Conservation (phyloP, 1,284 basidiomycete genomes). For the Xerocomus cyaneibrunnescens region DNA sequence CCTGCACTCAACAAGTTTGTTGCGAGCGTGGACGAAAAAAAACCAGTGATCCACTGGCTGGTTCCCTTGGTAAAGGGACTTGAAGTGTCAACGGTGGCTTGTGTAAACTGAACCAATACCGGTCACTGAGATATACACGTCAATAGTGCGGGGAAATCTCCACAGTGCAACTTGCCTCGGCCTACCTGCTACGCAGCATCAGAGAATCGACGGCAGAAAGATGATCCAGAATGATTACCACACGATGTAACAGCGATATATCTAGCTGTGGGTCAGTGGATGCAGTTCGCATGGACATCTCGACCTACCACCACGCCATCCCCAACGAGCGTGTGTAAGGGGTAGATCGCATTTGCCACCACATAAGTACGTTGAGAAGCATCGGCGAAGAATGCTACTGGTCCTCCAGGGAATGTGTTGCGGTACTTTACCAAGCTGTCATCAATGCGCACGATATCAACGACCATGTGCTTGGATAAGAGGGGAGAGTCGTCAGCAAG, state of each 20-base stretch:
- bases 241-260: slow-evolving; percentile 16
- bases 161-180: not conserved
- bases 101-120: slow-evolving; percentile 13
- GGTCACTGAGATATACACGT: slow-evolving; percentile 1
- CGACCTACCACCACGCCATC: slow-evolving; percentile 6
- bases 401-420: too few relatives aligned
- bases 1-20: slow-evolving; percentile 35
- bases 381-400: too few relatives aligned
- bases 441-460: slow-evolving; percentile 2
- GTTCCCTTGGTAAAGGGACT: slow-evolving; percentile 29
- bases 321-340: slow-evolving; percentile 21
- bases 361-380: slow-evolving; percentile 19
- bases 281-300: not conserved
- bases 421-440: too few relatives aligned
- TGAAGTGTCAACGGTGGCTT: slow-evolving; percentile 15
- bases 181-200: slow-evolving; percentile 14
- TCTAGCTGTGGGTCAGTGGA: not conserved
- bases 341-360: slow-evolving; percentile 5
- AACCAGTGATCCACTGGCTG: slow-evolving; percentile 34
- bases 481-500: not conserved
- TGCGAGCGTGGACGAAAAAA: slow-evolving; percentile 31
- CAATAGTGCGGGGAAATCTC: not conserved
- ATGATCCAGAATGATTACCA: slow-evolving; percentile 26
- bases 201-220: slow-evolving; percentile 26
- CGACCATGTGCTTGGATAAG: not conserved